Percentiles rank a stretch among this genome's conserved stretches.
Conservation (phyloP, 2,329 filamentous ascomycete species). For the Hypoxylon sp. region DNA sequence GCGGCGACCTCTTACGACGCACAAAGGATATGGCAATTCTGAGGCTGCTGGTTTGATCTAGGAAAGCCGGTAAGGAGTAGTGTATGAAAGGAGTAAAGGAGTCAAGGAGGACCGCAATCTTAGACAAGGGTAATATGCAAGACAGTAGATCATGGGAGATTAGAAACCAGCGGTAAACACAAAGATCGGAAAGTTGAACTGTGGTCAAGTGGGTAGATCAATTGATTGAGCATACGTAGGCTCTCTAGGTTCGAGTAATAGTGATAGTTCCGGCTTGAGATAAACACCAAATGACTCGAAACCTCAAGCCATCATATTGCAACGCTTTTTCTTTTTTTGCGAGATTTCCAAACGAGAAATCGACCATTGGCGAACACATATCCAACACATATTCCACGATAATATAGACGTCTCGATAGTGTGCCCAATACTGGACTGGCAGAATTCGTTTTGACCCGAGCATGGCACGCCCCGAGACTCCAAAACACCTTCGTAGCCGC, state of each 20-base stretch:
- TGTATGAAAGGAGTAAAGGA: conserved; percentile 6
- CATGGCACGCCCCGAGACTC: conserved; percentile 49
- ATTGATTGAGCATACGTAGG: conserved; percentile 45
- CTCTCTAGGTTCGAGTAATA: conserved; percentile 42
- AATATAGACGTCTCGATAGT: conserved; percentile 47
- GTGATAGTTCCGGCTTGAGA: conserved; percentile 37
- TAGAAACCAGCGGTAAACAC: conserved; percentile 13
- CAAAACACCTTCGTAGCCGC: conserved; percentile 53
- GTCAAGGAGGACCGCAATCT: not conserved
- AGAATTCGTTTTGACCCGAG: conserved; percentile 47
- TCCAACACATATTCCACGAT: conserved; percentile 40
- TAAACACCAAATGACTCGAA: conserved; percentile 36
- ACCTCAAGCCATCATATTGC: conserved; percentile 34
- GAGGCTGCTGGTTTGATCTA: conserved; percentile 29
- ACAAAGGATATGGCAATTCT: conserved; percentile 11
- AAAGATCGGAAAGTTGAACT: conserved; percentile 5
- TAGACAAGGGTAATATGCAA: not conserved
- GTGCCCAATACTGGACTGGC: conserved; percentile 39
- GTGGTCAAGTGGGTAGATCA: conserved; percentile 41
- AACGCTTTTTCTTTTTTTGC: conserved; percentile 38
- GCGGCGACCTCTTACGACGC: conserved; percentile 15
- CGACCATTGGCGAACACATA: conserved; percentile 35
- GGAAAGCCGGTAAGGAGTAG: conserved; percentile 23
- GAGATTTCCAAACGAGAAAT: conserved; percentile 41
- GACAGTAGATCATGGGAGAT: conserved; percentile 1